Evolutionary conservation across 2,329 filamentous ascomycete species (phyloP).

Genomic region (Sclerotinia glacialis): DNA sequence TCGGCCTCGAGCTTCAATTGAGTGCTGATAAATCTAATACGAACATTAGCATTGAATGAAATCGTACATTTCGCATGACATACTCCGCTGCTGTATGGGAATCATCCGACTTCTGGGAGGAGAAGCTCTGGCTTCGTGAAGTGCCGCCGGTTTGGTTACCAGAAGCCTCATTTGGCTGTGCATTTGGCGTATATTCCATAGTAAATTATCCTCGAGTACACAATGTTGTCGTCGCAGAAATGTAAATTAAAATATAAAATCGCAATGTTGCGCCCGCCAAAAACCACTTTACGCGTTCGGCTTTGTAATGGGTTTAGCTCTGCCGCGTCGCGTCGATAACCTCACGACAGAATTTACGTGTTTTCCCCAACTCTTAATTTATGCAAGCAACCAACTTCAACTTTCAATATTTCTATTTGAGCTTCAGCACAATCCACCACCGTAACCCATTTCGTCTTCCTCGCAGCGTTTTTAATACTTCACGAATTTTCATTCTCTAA

Average conservation of each 20-base stretch:
- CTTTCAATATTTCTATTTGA: neutral
- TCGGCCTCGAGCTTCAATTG: conserved; percentile 92
- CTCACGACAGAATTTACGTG: conserved; percentile 3
- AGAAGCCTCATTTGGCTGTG: conserved; percentile 16
- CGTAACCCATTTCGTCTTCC: neutral
- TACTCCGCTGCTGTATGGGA: conserved; percentile 52
- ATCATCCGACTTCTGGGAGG: conserved; percentile 49
- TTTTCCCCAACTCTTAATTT: conserved; percentile 12
- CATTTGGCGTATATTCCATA: neutral
- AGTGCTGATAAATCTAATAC: conserved; percentile 72
- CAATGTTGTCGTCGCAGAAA: neutral
- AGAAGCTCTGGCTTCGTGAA: conserved; percentile 57
- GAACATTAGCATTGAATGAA: neutral
- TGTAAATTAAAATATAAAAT: neutral
- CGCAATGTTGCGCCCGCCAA: conserved; percentile 20
- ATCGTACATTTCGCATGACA: conserved; percentile 9
- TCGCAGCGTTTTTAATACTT: neutral
- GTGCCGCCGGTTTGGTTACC: conserved; percentile 27
- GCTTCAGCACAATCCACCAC: conserved; percentile 10
- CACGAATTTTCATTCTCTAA: neutral
- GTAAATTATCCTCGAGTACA: neutral
- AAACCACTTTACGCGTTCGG: conserved; percentile 30
- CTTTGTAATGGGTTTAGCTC: conserved; percentile 11
- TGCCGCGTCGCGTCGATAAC: conserved; percentile 1
- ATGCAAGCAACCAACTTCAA: conserved; percentile 17